Conservation (phyloP, 2,329 filamentous ascomycete genomes). For the Chalaropsis thielavioides region DNA sequence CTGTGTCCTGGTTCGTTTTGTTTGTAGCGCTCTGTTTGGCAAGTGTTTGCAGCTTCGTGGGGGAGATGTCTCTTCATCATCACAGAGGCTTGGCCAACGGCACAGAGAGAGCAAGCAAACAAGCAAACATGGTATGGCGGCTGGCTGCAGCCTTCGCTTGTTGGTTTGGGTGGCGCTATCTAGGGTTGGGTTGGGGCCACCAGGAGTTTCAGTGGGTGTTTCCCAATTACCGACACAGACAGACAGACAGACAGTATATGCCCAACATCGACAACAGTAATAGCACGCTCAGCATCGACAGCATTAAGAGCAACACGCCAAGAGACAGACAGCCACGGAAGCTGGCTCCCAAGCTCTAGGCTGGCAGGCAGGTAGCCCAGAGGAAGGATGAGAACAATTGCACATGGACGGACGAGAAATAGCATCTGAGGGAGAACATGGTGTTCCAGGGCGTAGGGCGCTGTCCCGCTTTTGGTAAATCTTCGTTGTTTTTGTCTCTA, state of each 20-base stretch:
- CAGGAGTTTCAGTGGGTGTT: not conserved
- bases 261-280: not conserved
- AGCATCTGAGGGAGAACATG: too few species aligned
- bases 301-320: not conserved
- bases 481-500: too few species aligned
- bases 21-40: not conserved
- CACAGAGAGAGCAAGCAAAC: too few species aligned
- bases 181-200: not conserved
- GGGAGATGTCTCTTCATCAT: not conserved
- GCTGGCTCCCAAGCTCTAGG: not conserved
- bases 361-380: too few species aligned
- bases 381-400: too few species aligned
- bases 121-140: constrained; percentile 1
- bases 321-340: not conserved
- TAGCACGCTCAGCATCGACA: not conserved
- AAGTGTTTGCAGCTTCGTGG: not conserved
- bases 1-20: not conserved
- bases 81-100: too few species aligned
- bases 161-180: constrained; percentile 10
- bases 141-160: constrained; percentile 14
- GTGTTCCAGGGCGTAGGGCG: too few species aligned
- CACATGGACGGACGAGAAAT: too few species aligned
- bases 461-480: too few species aligned
- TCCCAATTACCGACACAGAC: not conserved
- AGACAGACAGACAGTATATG: too few species aligned